phyloP scores from a whole-genome alignment of 805 yeast species.

The Nakazawaea pomicola region DNA sequence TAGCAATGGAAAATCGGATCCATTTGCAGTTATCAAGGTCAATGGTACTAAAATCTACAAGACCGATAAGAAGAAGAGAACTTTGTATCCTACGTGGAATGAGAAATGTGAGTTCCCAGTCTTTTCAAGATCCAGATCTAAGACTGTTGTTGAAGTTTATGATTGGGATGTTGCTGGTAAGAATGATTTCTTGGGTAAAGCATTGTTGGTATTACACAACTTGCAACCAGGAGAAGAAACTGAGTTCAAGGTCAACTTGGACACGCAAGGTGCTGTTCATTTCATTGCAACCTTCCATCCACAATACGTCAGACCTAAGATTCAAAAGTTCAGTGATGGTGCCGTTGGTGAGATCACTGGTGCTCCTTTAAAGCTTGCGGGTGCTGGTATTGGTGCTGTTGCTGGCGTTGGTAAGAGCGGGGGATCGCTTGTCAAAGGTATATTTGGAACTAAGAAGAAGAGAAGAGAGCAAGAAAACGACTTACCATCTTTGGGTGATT shows the following conservation, averaged over 20 bases:
- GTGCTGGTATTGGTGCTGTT: slow-evolving; percentile 34
- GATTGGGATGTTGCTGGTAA: slow-evolving; percentile 82
- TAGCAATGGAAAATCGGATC: slow-evolving; percentile 75
- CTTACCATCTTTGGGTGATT: slow-evolving; percentile 6
- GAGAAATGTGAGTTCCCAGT: slow-evolving; percentile 57
- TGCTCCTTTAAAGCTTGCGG: slow-evolving; percentile 44
- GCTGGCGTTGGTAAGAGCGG: slow-evolving; percentile 37
- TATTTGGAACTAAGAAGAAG: slow-evolving; percentile 31
- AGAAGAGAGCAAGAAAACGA: slow-evolving; percentile 8
- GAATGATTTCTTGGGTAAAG: slow-evolving; percentile 55
- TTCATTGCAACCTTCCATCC: slow-evolving; percentile 55
- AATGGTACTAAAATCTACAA: slow-evolving; percentile 52
- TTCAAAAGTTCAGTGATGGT: slow-evolving; percentile 38
- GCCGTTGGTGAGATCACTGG: slow-evolving; percentile 35
- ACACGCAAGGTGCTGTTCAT: slow-evolving; percentile 62
- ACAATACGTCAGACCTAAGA: slow-evolving; percentile 60
- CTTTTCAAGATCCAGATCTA: slow-evolving; percentile 55
- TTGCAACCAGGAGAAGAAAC: slow-evolving; percentile 38
- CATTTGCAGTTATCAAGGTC: slow-evolving; percentile 47
- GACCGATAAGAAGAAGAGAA: slow-evolving; percentile 59
- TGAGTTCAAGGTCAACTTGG: slow-evolving; percentile 43
- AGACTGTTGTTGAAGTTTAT: slow-evolving; percentile 43
- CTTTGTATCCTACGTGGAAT: slow-evolving; percentile 74
- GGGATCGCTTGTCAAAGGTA: slow-evolving; percentile 40
- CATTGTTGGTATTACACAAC: slow-evolving; percentile 41